phyloP scores from a whole-genome alignment of 139 green algal species.

The Chlamydomonas sp. region DNA sequence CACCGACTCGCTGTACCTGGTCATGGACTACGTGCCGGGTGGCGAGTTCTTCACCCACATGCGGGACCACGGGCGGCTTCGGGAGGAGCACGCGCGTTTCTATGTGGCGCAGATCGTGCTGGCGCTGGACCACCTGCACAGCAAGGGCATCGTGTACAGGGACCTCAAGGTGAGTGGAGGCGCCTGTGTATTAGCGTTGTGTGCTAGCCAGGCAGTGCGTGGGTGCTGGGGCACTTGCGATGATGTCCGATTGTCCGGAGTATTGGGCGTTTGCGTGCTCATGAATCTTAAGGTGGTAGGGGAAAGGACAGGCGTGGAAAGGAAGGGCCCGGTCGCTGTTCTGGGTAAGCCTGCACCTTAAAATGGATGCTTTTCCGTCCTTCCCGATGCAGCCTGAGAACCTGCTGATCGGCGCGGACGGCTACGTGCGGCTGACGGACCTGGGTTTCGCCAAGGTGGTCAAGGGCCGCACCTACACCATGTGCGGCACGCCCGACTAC shows the following conservation, averaged over 20 bases:
- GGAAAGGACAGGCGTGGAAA: too few species aligned
- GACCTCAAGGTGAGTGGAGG: constrained; percentile 72
- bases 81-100: constrained; percentile 79
- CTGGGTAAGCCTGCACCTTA: not conserved
- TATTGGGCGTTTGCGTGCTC: not conserved
- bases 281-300: too few species aligned
- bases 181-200: not conserved
- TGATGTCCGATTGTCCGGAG: too few species aligned
- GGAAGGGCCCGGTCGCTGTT: not conserved
- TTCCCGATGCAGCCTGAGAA: constrained; percentile 77
- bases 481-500: constrained; percentile 86
- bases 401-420: constrained; percentile 72
- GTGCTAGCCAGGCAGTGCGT: not conserved
- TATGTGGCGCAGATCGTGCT: constrained; percentile 77
- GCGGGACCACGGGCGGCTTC: constrained; percentile 49
- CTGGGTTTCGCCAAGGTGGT: constrained; percentile 87
- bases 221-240: not conserved
- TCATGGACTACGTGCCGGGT: constrained; percentile 85
- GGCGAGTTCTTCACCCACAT: constrained; percentile 86
- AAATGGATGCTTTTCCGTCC: not conserved
- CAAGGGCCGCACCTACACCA: constrained; percentile 74
- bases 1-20: constrained; percentile 64
- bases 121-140: constrained; percentile 75
- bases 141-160: constrained; percentile 68
- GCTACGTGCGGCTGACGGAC: constrained; percentile 82